Percentiles rank a stretch among this genome's conserved stretches.
Conservation (phyloP, 371 early-diverging fungal genomes). For the Mortierella sp. region DNA sequence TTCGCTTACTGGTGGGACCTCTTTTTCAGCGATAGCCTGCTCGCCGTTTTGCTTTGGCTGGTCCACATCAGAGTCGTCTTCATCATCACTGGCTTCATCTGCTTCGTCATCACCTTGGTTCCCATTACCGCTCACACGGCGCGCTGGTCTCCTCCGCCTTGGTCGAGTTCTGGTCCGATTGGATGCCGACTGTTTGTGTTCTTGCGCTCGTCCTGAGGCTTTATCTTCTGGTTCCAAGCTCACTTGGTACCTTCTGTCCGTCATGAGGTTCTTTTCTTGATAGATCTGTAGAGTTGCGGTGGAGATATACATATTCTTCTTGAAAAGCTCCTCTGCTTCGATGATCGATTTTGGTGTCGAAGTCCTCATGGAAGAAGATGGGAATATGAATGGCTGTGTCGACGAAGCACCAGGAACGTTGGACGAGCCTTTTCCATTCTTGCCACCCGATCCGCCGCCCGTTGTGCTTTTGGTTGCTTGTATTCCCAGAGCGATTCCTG, state of each 20-base stretch:
- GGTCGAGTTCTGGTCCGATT: constrained; percentile 22
- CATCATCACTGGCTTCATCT: constrained; percentile 18
- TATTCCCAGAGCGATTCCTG: constrained; percentile 10
- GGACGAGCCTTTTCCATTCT: constrained; percentile 22
- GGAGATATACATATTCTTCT: constrained; percentile 70
- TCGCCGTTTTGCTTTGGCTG: constrained; percentile 4
- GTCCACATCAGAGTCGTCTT: constrained; percentile 20
- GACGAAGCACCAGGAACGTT: constrained; percentile 16
- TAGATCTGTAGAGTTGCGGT: constrained; percentile 69
- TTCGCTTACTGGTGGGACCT: constrained; percentile 21
- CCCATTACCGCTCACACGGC: constrained; percentile 35
- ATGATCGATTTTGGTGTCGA: constrained; percentile 64
- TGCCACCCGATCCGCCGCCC: constrained; percentile 19
- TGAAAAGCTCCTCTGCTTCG: constrained; percentile 70
- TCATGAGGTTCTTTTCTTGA: constrained; percentile 59
- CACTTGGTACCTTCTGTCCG: constrained; percentile 54
- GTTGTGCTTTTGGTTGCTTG: constrained; percentile 13
- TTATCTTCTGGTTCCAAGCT: constrained; percentile 37
- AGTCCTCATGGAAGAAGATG: constrained; percentile 55
- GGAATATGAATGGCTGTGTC: constrained; percentile 59
- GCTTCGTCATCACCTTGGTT: constrained; percentile 37
- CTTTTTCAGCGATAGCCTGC: not conserved
- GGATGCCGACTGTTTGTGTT: constrained; percentile 32
- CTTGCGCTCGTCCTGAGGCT: constrained; percentile 33
- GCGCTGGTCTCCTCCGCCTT: constrained; percentile 24